Evolutionary conservation across 2,329 filamentous ascomycete species (phyloP).

Genomic region (Neurospora sp.): DNA sequence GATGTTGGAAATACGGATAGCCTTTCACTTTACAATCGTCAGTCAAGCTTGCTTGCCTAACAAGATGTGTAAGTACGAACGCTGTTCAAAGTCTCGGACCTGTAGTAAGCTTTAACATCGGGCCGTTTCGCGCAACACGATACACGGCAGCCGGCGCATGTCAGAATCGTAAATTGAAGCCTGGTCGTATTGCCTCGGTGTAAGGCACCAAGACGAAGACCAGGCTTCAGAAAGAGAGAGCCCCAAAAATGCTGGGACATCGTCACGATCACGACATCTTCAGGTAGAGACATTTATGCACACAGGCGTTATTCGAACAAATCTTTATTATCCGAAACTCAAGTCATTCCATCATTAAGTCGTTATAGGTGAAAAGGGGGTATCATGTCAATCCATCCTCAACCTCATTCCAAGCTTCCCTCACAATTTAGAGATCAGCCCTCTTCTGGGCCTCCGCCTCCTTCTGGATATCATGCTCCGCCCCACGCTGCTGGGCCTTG

Average conservation of each 20-base stretch:
- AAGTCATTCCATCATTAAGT: neutral
- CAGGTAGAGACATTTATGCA: too few species aligned
- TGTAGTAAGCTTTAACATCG: neutral
- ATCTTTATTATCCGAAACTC: neutral
- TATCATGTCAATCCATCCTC: neutral
- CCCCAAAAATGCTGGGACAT: too few species aligned
- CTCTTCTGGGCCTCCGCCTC: slow-evolving; percentile 40
- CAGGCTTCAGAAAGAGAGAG: too few species aligned
- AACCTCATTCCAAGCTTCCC: neutral
- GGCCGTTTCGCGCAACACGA: neutral
- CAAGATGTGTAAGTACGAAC: neutral
- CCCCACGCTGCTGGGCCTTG: slow-evolving; percentile 72
- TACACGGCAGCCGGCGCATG: neutral
- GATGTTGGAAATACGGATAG: neutral
- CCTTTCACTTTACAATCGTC: neutral
- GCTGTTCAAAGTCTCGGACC: neutral
- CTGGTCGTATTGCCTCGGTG: neutral
- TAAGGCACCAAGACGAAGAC: too few species aligned
- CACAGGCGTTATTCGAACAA: neutral
- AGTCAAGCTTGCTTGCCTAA: neutral
- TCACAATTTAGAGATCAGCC: neutral
- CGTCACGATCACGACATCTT: too few species aligned
- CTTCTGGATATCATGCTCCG: slow-evolving; percentile 72
- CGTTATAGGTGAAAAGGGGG: neutral
- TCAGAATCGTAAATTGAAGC: neutral